Evolutionary conservation across 352 stramenopile genomes (phyloP).

Genomic region (Phytopythium ostracodes): DNA sequence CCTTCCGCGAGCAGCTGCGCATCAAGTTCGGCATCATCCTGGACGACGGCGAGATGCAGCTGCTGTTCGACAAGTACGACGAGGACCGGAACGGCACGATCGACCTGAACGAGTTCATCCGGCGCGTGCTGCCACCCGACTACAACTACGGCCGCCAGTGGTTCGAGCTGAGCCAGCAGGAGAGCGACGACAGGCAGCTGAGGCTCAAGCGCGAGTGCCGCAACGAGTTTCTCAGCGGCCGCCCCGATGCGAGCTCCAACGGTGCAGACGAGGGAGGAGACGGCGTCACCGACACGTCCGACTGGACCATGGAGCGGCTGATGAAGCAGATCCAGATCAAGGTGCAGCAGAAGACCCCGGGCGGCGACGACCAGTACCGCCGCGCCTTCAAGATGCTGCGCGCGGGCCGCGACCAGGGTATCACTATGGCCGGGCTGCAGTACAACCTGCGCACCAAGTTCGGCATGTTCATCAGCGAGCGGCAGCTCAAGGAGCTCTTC

Average conservation of each 20-base stretch:
- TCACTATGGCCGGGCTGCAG: slow-evolving; percentile 64
- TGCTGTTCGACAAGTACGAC: slow-evolving; percentile 86
- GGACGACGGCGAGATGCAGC: slow-evolving; percentile 59
- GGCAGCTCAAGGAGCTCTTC: slow-evolving; percentile 69
- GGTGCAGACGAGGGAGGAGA: slow-evolving; percentile 23
- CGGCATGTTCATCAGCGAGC: slow-evolving; percentile 70
- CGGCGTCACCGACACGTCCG: slow-evolving; percentile 41
- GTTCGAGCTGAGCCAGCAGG: slow-evolving; percentile 72
- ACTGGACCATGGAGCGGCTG: slow-evolving; percentile 64
- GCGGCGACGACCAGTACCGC: slow-evolving; percentile 73
- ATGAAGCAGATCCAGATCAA: slow-evolving; percentile 76
- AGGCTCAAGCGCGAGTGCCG: slow-evolving; percentile 57
- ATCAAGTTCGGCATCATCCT: slow-evolving; percentile 81
- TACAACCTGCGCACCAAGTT: slow-evolving; percentile 80
- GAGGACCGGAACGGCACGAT: slow-evolving; percentile 76
- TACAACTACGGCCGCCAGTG: slow-evolving; percentile 73
- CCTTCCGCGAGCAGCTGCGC: slow-evolving; percentile 68
- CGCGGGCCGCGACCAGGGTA: slow-evolving; percentile 55
- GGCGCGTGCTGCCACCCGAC: slow-evolving; percentile 64
- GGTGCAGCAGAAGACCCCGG: slow-evolving; percentile 72
- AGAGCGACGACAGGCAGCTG: slow-evolving; percentile 52
- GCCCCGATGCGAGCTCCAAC: slow-evolving; percentile 6
- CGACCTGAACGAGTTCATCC: slow-evolving; percentile 82
- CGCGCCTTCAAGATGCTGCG: slow-evolving; percentile 81
- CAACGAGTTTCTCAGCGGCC: slow-evolving; percentile 53